These are phyloP conservation scores for Globisporangium parvum DNA, from an alignment of 352 stramenopile genomes.

Conservation along the genomic window DNA sequence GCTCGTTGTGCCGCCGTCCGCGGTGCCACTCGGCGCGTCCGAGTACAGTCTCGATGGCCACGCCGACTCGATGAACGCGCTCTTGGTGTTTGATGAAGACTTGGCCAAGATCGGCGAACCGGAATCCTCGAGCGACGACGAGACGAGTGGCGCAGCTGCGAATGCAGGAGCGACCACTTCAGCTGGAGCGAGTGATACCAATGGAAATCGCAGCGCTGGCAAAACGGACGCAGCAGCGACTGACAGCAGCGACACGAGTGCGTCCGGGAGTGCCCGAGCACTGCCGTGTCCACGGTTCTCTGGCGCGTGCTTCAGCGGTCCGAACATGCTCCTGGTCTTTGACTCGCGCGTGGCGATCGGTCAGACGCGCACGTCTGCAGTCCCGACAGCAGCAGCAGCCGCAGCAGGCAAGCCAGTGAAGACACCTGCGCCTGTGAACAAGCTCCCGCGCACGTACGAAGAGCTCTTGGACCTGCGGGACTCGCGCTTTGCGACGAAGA, in stretches of 20 bases:
- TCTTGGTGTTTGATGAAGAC: slow-evolving; percentile 68
- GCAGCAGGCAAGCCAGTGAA: slow-evolving; percentile 51
- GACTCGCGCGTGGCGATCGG: slow-evolving; percentile 78
- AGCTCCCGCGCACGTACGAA: slow-evolving; percentile 69
- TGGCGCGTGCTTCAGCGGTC: slow-evolving; percentile 73
- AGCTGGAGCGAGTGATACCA: too few species aligned
- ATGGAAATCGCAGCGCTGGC: background rate
- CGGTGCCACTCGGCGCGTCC: slow-evolving; percentile 46
- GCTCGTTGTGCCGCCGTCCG: slow-evolving; percentile 55
- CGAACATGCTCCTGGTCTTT: slow-evolving; percentile 82
- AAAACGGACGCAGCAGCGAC: background rate
- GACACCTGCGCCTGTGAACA: slow-evolving; percentile 24
- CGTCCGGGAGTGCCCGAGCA: slow-evolving; percentile 17
- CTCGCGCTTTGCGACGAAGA: slow-evolving; percentile 72
- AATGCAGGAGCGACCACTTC: too few species aligned
- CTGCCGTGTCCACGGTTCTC: slow-evolving; percentile 76
- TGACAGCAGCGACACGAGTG: slow-evolving; percentile 2
- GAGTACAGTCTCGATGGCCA: slow-evolving; percentile 61
- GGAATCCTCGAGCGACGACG: slow-evolving; percentile 15
- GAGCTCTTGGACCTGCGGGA: slow-evolving; percentile 69
- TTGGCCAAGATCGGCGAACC: slow-evolving; percentile 41
- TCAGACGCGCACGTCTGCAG: slow-evolving; percentile 41
- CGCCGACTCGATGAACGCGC: slow-evolving; percentile 34
- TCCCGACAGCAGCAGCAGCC: slow-evolving; percentile 35
- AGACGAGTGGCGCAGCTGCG: background rate